phyloP scores from a whole-genome alignment of 2,329 filamentous ascomycete species.

The Aureobasidium sp. region DNA sequence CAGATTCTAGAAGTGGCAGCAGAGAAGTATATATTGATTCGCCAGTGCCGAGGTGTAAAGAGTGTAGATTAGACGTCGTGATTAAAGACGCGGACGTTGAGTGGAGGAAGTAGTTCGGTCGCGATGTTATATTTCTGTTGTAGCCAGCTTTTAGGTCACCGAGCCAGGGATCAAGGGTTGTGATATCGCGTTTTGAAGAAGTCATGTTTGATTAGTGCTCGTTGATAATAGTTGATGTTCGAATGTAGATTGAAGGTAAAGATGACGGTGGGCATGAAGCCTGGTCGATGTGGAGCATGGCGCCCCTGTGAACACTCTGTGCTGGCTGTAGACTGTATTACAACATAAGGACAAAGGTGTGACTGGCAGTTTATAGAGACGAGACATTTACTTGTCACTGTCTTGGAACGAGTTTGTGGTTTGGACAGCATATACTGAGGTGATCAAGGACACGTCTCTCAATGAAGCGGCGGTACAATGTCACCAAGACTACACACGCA shows the following conservation, averaged over 20 bases:
- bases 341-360: neutral
- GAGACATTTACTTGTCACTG: no score
- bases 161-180: neutral
- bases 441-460: no score
- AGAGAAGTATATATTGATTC: conserved; percentile 39
- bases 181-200: neutral
- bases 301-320: neutral
- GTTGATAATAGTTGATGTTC: neutral
- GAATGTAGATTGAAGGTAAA: neutral
- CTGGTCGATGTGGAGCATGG: neutral
- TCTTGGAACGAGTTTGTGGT: no score
- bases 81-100: conserved; percentile 28
- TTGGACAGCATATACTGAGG: neutral
- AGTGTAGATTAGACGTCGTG: conserved; percentile 29
- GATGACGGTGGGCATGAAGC: neutral
- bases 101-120: conserved; percentile 35
- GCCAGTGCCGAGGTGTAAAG: conserved; percentile 39
- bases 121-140: conserved; percentile 20
- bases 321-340: neutral
- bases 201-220: neutral
- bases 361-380: neutral
- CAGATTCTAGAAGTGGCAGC: conserved; percentile 53
- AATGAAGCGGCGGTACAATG: no score
- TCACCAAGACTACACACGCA: neutral
- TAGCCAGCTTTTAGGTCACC: neutral